Conservation (phyloP, 2,329 filamentous ascomycete genomes). For the Penicillium vulpinum region DNA sequence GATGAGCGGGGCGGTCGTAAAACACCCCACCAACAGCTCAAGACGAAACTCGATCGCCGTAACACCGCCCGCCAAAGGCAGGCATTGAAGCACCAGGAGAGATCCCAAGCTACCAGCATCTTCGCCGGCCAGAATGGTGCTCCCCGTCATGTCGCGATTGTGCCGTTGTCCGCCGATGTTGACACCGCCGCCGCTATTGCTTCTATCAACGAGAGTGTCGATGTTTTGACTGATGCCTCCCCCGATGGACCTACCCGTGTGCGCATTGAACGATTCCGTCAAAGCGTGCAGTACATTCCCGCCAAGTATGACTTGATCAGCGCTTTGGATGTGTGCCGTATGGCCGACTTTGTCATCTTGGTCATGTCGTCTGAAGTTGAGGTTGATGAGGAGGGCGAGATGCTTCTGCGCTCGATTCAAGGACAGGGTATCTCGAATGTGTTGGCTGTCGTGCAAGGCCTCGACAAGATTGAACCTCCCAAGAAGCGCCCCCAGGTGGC, state of each 20-base stretch:
- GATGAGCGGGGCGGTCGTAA: constrained; percentile 73
- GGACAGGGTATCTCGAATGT: constrained; percentile 92
- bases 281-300: constrained; percentile 84
- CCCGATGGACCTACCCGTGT: constrained; percentile 63
- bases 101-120: constrained; percentile 73
- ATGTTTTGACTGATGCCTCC: constrained; percentile 67
- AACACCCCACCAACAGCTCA: constrained; percentile 91
- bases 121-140: constrained; percentile 87
- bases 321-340: constrained; percentile 79
- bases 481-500: constrained; percentile 77
- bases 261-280: constrained; percentile 86
- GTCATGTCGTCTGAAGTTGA: constrained; percentile 79
- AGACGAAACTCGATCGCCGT: constrained; percentile 93
- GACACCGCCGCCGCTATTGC: constrained; percentile 67
- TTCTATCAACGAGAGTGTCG: constrained; percentile 74
- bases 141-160: constrained; percentile 81
- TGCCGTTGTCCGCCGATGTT: constrained; percentile 76
- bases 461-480: constrained; percentile 74
- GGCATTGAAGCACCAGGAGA: constrained; percentile 77
- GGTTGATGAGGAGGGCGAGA: constrained; percentile 74
- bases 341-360: constrained; percentile 89
- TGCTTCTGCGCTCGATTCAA: constrained; percentile 82
- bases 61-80: constrained; percentile 94
- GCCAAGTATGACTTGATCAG: constrained; percentile 71
- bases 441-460: constrained; percentile 77